phyloP scores from a whole-genome alignment of 1,139 yeast genomes.

The Saccharomycopsis crataegensis region DNA sequence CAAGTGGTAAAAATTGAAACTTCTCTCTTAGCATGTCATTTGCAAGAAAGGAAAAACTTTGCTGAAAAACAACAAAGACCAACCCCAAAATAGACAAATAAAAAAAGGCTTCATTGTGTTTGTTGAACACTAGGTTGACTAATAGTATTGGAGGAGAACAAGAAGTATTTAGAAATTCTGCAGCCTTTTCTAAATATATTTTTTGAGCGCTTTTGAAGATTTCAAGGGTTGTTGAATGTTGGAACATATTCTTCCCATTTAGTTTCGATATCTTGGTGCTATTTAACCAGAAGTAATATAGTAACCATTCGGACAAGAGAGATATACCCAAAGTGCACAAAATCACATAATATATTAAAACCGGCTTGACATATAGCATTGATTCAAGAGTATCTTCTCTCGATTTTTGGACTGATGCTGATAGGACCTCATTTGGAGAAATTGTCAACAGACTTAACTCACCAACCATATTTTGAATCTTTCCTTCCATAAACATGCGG shows the following conservation, averaged over 20 bases:
- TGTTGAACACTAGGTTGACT: background rate
- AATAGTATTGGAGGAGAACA: background rate
- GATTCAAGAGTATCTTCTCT: background rate
- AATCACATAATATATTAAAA: background rate
- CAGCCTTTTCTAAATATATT: background rate
- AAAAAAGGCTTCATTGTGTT: background rate
- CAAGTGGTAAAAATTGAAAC: background rate
- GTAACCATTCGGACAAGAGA: background rate
- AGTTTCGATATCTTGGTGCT: background rate
- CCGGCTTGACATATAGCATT: background rate
- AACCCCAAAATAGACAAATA: background rate
- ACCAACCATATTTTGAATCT: background rate
- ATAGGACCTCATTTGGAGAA: background rate
- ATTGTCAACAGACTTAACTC: background rate
- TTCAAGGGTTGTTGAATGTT: background rate
- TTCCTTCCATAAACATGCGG: background rate
- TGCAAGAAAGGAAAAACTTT: background rate
- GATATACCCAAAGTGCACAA: background rate
- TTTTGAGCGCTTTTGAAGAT: background rate
- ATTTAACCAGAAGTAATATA: background rate
- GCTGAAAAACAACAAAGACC: background rate
- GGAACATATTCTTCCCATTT: background rate
- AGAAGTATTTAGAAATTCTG: background rate
- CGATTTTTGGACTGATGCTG: background rate
- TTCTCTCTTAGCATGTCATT: background rate